Evolutionary conservation across 305 asterid species (phyloP), one percentile per base, ranked within the genome.

Genomic region (Rubia occidens): DNA sequence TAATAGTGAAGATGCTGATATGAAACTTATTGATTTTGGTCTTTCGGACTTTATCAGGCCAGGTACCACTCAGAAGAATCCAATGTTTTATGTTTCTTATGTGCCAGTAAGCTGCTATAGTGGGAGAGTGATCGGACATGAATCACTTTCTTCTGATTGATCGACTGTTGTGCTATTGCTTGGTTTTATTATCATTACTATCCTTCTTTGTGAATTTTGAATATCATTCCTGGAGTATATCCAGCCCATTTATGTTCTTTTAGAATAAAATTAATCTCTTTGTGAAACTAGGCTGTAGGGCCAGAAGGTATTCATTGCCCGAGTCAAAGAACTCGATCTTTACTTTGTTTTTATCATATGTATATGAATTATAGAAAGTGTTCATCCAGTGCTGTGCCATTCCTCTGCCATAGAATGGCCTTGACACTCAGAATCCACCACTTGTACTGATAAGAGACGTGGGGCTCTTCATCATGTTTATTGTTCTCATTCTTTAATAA

Each of bases 21-120:
- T 88, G 98, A 89, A 92, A 84, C 95, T 90, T 49, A 92, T 88
- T 53, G 98, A 92, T 82, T 92, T 92, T 76, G 98, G 97, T 68
- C 98, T 92, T 72, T 92, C 98, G 13, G 97, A 92, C 84, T 90
- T 92, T 74, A 89, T 90, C 66, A 88, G 91, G 79, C 83, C 98
- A 70, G 98, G 98, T 92, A 84, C 68, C 39, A n/a, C 62, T 5
- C 10, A 53, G 51, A 71, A 61, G 40, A 11, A 37, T 29, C 17
- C 47, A 35, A 15, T 15, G 21, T 61, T 37, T 29, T 60, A 61
- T 37, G 47, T 15, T 61, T 61, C 45, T 61, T 61, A 13, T 37
- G 40, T 26, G 37, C 64, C 8, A 53, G 53, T 45, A 45, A 15
- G 14, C 53, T 45, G 53, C 11, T 55, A 11, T 18, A 5, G 37